Evolutionary conservation across 306 rosid genomes (phyloP).

Genomic region (Castanopsis chinensis): DNA sequence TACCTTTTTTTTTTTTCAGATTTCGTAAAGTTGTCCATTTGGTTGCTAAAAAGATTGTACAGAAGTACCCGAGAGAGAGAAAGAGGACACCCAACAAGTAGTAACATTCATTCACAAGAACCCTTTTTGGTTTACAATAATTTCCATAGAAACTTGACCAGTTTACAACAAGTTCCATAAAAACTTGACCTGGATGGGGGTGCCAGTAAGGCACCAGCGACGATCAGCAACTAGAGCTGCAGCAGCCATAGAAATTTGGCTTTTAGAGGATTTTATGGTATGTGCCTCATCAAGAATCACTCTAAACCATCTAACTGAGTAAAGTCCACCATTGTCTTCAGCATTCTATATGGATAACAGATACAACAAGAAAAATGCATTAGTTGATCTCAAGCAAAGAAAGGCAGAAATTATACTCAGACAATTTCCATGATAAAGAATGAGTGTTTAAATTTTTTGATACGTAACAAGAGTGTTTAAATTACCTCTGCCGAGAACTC

Average conservation of each 20-base stretch:
- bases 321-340: constrained; percentile 72
- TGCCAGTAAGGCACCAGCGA: constrained; percentile 98
- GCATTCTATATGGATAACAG: constrained; percentile 47
- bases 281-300: constrained; percentile 98
- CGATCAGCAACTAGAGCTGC: constrained; percentile 78
- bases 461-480: constrained; percentile 20
- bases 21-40: background rate
- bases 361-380: constrained; percentile 13
- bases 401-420: constrained; percentile 13
- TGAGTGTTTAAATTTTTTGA: too few species aligned
- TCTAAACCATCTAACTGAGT: constrained; percentile 88
- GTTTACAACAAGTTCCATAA: constrained; percentile 5
- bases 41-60: background rate
- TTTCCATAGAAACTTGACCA: background rate
- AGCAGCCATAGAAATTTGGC: constrained; percentile 83
- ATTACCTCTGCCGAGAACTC: constrained; percentile 82
- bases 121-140: background rate
- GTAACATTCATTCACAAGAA: background rate
- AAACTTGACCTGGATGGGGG: constrained; percentile 82
- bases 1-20: background rate
- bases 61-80: background rate
- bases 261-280: constrained; percentile 86
- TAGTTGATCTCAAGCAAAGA: constrained; percentile 12
- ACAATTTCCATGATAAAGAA: background rate
- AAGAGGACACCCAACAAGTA: background rate